Evolutionary conservation across 345 rosid species (phyloP), one percentile per base, ranked within the genome.

Genomic region (Citrus reticulata): DNA sequence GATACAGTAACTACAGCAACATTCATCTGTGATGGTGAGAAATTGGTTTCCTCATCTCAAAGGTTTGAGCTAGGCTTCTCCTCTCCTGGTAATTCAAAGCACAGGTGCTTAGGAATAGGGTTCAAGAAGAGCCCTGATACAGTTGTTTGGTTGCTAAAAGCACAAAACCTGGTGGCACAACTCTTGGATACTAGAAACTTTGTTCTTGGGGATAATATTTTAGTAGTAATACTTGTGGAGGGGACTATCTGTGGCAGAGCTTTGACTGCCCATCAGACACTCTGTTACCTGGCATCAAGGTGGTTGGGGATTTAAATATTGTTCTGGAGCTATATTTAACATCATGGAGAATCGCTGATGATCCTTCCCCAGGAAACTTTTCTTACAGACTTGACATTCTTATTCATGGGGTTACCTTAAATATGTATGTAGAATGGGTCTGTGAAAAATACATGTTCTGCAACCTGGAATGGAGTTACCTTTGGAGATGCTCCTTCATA

Each of bases 141-240:
- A 13, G 79, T 75, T 51, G 87, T 86, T 1, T 88, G 42, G 42
- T 86, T 17, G 81, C 90, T 17, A 88, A 87, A 14, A 2, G 70
- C 80, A 1, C 30, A 10, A 11, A 80, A 80, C 27, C 83, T 32
- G 24, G 80, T 81, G 19, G 29, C 77, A 14, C 85, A 82, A 79
- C 69, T 90, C 62, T 62, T 81, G 51, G 86, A 87, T 9, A 30
- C 86, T 6, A 89, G 91, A 63, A 88, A 88, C 49, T 80, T 90
- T 4, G 87, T 90, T 29, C 70, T 85, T 2, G 75, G 78, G 59
- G 87, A 84, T 4, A 59, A 27, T 39, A 34, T 34, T 24, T 14
- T 42, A 60, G 67, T 35, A 49, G 9, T 7, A 35, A 30, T 32
- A 30, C 58, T 30, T 69, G 9, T 25, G 63, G 74, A 9, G 11